phyloP scores from a whole-genome alignment of 345 rosid genomes.

The Arabidopsis suecica region DNA sequence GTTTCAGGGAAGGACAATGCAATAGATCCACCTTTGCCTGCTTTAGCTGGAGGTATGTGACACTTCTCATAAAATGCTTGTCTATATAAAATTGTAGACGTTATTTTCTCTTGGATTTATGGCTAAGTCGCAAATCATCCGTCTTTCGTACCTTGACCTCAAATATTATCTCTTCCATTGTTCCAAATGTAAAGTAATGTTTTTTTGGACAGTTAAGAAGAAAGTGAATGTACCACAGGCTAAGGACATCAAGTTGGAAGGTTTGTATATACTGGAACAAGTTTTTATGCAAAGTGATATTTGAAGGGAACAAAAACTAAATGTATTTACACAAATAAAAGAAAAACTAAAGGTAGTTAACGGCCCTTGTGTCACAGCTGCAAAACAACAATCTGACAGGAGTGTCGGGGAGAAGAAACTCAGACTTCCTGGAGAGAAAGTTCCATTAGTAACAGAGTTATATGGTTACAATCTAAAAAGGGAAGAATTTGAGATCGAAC shows the following conservation, averaged over 20 bases:
- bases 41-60: conserved; percentile 54
- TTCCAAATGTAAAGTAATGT: conserved; percentile 47
- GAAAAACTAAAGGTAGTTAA: conserved; percentile 6
- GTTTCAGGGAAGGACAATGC: conserved; percentile 56
- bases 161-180: conserved; percentile 40
- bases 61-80: conserved; percentile 27
- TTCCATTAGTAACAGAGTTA: conserved; percentile 71
- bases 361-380: conserved; percentile 38
- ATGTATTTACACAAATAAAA: conserved; percentile 12
- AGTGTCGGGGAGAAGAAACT: conserved; percentile 91
- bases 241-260: conserved; percentile 76
- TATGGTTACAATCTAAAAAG: conserved; percentile 93
- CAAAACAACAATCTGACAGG: conserved; percentile 76
- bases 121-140: neutral
- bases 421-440: conserved; percentile 69
- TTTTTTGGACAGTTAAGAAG: conserved; percentile 53
- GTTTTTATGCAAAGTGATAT: conserved; percentile 9
- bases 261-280: conserved; percentile 46
- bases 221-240: conserved; percentile 51
- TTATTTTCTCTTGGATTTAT: neutral
- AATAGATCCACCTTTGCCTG: conserved; percentile 53
- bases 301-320: conserved; percentile 5
- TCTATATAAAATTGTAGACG: conserved; percentile 15
- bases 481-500: conserved; percentile 92
- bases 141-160: conserved; percentile 16